Conservation (phyloP, 2,329 filamentous ascomycete species). For the Exophiala sideris region DNA sequence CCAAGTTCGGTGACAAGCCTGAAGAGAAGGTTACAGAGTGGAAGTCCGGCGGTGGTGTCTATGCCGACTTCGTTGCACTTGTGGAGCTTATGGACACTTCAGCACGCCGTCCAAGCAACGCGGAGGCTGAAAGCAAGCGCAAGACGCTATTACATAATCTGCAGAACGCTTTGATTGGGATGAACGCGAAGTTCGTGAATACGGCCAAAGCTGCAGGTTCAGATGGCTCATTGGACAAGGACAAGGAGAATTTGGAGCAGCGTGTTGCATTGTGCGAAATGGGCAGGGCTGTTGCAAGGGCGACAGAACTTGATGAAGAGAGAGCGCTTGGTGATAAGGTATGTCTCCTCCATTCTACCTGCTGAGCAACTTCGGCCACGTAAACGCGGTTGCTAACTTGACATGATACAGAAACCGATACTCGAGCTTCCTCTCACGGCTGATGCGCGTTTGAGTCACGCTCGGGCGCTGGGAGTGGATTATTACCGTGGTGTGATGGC, state of each 20-base stretch:
- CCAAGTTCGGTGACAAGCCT: slow-evolving; percentile 63
- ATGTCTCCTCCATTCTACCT: slow-evolving; percentile 1
- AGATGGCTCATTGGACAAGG: slow-evolving; percentile 48
- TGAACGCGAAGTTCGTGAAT: slow-evolving; percentile 49
- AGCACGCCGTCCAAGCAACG: slow-evolving; percentile 33
- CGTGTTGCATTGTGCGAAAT: slow-evolving; percentile 79
- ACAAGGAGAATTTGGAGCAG: slow-evolving; percentile 54
- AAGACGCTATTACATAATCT: slow-evolving; percentile 42
- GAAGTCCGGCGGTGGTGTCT: slow-evolving; percentile 83
- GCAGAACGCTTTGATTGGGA: slow-evolving; percentile 46
- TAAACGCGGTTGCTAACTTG: slow-evolving; percentile 22
- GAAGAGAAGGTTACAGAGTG: slow-evolving; percentile 43
- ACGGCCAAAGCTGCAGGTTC: slow-evolving; percentile 32
- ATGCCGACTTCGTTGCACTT: slow-evolving; percentile 60
- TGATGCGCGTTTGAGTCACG: slow-evolving; percentile 68
- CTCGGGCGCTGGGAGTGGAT: slow-evolving; percentile 64
- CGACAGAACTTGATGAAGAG: slow-evolving; percentile 13
- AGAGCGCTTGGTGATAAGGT: slow-evolving; percentile 17
- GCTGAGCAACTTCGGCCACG: background rate
- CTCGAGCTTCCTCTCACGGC: slow-evolving; percentile 58
- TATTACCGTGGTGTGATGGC: slow-evolving; percentile 67
- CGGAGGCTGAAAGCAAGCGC: slow-evolving; percentile 39
- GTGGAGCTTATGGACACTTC: slow-evolving; percentile 38
- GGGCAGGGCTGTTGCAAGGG: slow-evolving; percentile 65
- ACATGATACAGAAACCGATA: slow-evolving; percentile 37